Conservation (phyloP, 208 protist species). For the Trypanosoma brucei region DNA sequence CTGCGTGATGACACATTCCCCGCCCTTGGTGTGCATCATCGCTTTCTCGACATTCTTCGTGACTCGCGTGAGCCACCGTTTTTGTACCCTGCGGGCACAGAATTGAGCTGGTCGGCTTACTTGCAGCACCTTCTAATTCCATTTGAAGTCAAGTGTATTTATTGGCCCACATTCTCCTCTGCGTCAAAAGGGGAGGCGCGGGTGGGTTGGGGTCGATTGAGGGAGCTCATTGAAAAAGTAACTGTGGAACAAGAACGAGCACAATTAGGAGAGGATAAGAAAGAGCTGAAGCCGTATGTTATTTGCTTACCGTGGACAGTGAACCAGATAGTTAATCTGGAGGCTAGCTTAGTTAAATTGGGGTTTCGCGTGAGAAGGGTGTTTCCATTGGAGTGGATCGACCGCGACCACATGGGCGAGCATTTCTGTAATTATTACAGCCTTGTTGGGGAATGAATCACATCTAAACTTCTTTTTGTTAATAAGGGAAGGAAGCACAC, state of each 20-base stretch:
- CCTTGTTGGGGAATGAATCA: conserved; percentile 8
- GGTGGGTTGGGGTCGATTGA: conserved; percentile 68
- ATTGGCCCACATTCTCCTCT: conserved; percentile 62
- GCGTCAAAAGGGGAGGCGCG: conserved; percentile 78
- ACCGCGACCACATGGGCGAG: conserved; percentile 69
- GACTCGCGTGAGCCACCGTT: conserved; percentile 57
- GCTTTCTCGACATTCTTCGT: conserved; percentile 75
- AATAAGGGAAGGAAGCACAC: no score
- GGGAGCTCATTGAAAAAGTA: conserved; percentile 59
- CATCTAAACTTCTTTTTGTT: neutral
- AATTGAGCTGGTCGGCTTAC: conserved; percentile 37
- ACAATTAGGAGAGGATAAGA: neutral
- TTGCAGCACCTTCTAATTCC: conserved; percentile 50
- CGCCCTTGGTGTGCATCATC: conserved; percentile 68
- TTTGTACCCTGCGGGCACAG: conserved; percentile 63
- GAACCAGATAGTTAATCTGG: conserved; percentile 82
- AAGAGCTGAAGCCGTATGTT: conserved; percentile 30
- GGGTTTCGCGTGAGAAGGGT: conserved; percentile 63
- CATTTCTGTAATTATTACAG: conserved; percentile 75
- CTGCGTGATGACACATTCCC: conserved; percentile 79
- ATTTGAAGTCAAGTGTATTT: conserved; percentile 73
- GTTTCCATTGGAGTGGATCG: conserved; percentile 75
- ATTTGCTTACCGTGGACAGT: conserved; percentile 84
- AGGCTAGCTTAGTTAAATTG: conserved; percentile 82
- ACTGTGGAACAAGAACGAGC: conserved; percentile 7